Base-by-base conservation (phyloP, 2,329 filamentous ascomycete species). In the Fusarium proliferatum region DNA sequence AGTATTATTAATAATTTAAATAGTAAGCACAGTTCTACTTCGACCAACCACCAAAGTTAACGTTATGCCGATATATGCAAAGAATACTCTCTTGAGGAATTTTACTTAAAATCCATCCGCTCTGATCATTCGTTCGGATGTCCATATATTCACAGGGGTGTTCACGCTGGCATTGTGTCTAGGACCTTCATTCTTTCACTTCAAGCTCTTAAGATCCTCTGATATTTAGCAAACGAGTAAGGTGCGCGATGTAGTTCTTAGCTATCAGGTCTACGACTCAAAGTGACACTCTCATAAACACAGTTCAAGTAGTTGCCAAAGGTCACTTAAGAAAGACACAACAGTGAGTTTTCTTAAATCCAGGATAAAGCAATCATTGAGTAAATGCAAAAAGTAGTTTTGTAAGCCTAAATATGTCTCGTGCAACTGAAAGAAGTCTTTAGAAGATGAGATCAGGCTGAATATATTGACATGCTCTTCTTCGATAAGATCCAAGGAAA, bases 81-180 rank as follows among this genome's bases (percentile, higher is more conserved):
- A 26, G 3, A 21, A 52, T 17, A 10, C n/a, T 26, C 5, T 26
- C 4, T 19, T 19, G 7, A 6, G 5, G 10, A 2, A 9, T 3
- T 3, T 9, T 41, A 21, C 15, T 15, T 19, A n/a, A 23, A 19
- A 19, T 3, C 17, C 12, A 2, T 15, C 2, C 19, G 16, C 2
- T n/a, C 8, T 13, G 2, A 23, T 1, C 1, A 23, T 9, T 51
- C 11, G n/a, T 4, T 15, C 6, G 10, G 10, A 9, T 16, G 5
- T 10, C n/a, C 3, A 2, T 15, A 15, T 10, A 48, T 7, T 21
- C 12, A 15, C 43, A 15, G 2, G 2, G 12, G 28, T 21, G 1
- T 28, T 15, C 11, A 9, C 4, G 4, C 2, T 23, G 21, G 30
- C 2, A 8, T 13, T 34, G 2, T 5, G 16, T 4, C 16, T 11